Evolutionary conservation across 352 stramenopile species (phyloP).

Genomic region (Phytophthora quininea): DNA sequence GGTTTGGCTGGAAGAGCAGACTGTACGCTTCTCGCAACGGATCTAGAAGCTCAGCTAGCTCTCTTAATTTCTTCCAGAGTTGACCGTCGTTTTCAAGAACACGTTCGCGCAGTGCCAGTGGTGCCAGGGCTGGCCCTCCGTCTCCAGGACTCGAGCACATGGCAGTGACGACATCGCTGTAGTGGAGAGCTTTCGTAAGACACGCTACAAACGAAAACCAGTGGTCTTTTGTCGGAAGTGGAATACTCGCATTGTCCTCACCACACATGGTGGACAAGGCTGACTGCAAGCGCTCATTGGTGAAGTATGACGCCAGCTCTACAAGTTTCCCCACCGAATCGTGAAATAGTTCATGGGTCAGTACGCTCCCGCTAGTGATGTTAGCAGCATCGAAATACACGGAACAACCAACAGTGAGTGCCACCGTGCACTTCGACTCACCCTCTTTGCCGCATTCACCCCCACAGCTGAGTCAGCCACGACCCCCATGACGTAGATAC

Average conservation of each 20-base stretch:
- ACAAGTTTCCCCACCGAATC: conserved; percentile 62
- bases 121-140: conserved; percentile 17
- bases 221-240: conserved; percentile 59
- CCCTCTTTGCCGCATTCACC: conserved; percentile 62
- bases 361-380: conserved; percentile 58
- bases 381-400: conserved; percentile 63
- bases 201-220: conserved; percentile 74
- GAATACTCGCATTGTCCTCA: conserved; percentile 47
- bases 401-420: conserved; percentile 68
- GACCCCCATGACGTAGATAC: conserved; percentile 77
- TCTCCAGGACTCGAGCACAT: conserved; percentile 48
- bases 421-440: conserved; percentile 46
- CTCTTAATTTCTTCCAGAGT: conserved; percentile 51
- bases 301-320: conserved; percentile 71
- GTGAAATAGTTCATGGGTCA: conserved; percentile 60
- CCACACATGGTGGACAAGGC: conserved; percentile 45
- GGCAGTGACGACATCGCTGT: conserved; percentile 57
- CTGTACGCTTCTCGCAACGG: conserved; percentile 68
- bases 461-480: conserved; percentile 70
- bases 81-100: conserved; percentile 54
- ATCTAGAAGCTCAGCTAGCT: conserved; percentile 50
- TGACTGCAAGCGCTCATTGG: conserved; percentile 49
- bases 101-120: conserved; percentile 58
- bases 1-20: conserved; percentile 53
- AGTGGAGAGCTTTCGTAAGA: conserved; percentile 54